Conservation (phyloP, 1,139 yeast species). For the Yamadazyma dushanensis region DNA sequence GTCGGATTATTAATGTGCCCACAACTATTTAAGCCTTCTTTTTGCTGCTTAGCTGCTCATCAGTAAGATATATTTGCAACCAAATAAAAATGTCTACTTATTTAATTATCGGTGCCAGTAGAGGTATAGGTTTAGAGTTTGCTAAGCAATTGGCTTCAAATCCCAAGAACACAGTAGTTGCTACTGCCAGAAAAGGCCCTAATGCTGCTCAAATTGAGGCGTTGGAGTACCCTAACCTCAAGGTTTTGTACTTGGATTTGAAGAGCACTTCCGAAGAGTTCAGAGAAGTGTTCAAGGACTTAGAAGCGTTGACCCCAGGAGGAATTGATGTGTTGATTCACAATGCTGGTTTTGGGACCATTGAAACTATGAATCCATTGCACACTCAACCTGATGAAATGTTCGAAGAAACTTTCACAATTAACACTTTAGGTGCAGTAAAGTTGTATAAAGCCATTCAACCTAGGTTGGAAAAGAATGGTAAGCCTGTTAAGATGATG, state of each 20-base stretch:
- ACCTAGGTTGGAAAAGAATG: conserved; percentile 19
- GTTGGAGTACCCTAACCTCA: conserved; percentile 5
- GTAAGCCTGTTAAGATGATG: conserved; percentile 20
- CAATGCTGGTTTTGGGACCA: conserved; percentile 5
- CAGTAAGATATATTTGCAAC: too few species aligned
- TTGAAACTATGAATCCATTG: neutral
- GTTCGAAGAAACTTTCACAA: conserved; percentile 21
- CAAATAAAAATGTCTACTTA: conserved; percentile 10
- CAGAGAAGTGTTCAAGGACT: conserved; percentile 5
- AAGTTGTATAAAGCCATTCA: conserved; percentile 24
- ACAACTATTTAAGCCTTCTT: too few species aligned
- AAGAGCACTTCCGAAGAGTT: neutral
- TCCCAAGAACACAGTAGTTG: conserved; percentile 5
- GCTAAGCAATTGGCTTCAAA: conserved; percentile 6
- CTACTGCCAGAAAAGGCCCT: conserved; percentile 7
- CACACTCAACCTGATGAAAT: neutral
- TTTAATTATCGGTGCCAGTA: conserved; percentile 9
- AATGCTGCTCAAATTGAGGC: conserved; percentile 1
- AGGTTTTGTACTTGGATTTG: conserved; percentile 5
- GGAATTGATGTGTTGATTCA: conserved; percentile 8
- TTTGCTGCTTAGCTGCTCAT: too few species aligned
- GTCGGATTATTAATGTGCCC: too few species aligned
- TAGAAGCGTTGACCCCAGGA: conserved; percentile 3
- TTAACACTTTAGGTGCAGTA: conserved; percentile 32
- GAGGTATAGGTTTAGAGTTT: conserved; percentile 10